These are phyloP conservation scores for Massariosphaeria phaeospora DNA, from an alignment of 495 filamentous ascomycete genomes.

Conservation along the genomic window DNA sequence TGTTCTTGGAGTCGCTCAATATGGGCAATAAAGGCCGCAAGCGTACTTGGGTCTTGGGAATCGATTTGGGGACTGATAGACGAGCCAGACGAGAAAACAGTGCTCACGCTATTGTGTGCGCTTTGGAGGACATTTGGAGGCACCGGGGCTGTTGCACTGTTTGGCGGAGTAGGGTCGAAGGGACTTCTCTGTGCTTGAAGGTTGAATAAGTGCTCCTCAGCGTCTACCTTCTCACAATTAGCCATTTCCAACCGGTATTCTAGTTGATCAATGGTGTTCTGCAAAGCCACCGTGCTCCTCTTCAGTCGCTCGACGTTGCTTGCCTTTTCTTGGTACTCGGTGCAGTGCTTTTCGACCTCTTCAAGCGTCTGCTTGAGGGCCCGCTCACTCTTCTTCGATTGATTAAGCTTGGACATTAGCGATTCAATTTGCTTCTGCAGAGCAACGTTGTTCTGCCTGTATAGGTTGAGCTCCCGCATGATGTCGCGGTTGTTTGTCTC, in stretches of 20 bases:
- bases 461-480: slow-evolving; percentile 23
- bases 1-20: slow-evolving; percentile 31
- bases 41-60: slow-evolving; percentile 11
- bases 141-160: background rate
- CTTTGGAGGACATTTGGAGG: slow-evolving; percentile 4
- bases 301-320: slow-evolving; percentile 22
- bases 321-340: slow-evolving; percentile 26
- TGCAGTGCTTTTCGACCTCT: slow-evolving; percentile 11
- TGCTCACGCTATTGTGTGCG: slow-evolving; percentile 23
- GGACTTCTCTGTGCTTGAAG: slow-evolving; percentile 9
- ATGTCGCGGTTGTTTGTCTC: slow-evolving; percentile 17
- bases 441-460: slow-evolving; percentile 26
- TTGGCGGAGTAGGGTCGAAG: slow-evolving; percentile 10
- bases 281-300: slow-evolving; percentile 15
- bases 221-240: slow-evolving; percentile 29
- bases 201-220: slow-evolving; percentile 22
- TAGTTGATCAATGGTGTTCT: slow-evolving; percentile 29
- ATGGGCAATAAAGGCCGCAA: slow-evolving; percentile 26
- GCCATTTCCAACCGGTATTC: slow-evolving; percentile 26
- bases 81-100: slow-evolving; percentile 20
- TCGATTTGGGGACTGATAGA: slow-evolving; percentile 13
- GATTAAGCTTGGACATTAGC: slow-evolving; percentile 32
- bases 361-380: slow-evolving; percentile 7
- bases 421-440: slow-evolving; percentile 29
- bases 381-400: slow-evolving; percentile 23